Conservation (phyloP, 78 protist genomes). For the Neovahlkampfia damariscottae region DNA sequence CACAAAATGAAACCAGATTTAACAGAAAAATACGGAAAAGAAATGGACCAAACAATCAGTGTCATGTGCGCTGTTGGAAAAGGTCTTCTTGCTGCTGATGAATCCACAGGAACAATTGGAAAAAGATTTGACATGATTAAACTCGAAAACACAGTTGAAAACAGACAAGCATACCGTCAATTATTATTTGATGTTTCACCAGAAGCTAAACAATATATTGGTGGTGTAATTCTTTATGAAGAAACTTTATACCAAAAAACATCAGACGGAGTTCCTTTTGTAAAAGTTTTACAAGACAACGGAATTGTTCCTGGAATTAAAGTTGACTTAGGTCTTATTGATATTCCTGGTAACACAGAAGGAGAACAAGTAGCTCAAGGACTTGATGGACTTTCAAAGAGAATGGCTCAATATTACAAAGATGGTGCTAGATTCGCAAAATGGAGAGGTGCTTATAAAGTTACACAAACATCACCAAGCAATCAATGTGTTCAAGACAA, state of each 20-base stretch:
- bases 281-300: conserved; percentile 21
- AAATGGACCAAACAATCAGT: not conserved
- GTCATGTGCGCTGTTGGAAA: conserved; percentile 63
- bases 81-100: conserved; percentile 92
- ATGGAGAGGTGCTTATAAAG: conserved; percentile 71
- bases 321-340: conserved; percentile 61
- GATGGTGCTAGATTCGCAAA: conserved; percentile 92
- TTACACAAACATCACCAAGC: conserved; percentile 46
- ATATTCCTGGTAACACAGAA: not conserved
- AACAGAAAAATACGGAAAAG: conserved; percentile 9
- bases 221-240: conserved; percentile 80
- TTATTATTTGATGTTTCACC: conserved; percentile 56
- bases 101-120: conserved; percentile 72
- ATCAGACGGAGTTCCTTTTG: conserved; percentile 58
- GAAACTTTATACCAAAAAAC: conserved; percentile 78
- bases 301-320: conserved; percentile 83
- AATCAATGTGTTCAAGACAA: conserved; percentile 53
- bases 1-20: too few species aligned
- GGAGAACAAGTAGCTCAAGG: conserved; percentile 65
- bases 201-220: conserved; percentile 50
- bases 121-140: conserved; percentile 72
- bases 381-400: conserved; percentile 64
- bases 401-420: conserved; percentile 65
- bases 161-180: conserved; percentile 81
- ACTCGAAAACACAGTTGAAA: conserved; percentile 71